A percentile compares a stretch with the other conserved stretches of the same genome.
phyloP scores from a whole-genome alignment of 805 yeast species.

The Jamesozyma spencerorum region DNA sequence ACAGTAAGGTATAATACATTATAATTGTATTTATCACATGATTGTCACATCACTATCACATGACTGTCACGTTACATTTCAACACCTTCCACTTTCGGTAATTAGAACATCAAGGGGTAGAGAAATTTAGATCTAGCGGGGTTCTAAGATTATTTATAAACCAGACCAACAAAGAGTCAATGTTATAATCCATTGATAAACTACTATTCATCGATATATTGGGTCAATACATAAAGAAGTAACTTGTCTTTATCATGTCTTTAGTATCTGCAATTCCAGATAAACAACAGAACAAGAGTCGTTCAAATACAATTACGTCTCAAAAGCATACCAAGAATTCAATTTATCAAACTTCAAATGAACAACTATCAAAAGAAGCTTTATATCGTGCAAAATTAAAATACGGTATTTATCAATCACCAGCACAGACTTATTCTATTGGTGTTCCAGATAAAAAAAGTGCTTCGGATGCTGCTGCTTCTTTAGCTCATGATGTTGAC shows the following conservation, averaged over 20 bases:
- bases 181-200: too few relatives aligned
- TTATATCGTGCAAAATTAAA: conserved; percentile 63
- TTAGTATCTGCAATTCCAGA: conserved; percentile 23
- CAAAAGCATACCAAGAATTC: conserved; percentile 13
- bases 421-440: conserved; percentile 42
- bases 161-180: too few relatives aligned
- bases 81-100: too few relatives aligned
- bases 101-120: too few relatives aligned
- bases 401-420: conserved; percentile 44
- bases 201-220: too few relatives aligned
- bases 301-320: conserved; percentile 7
- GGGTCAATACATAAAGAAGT: too few relatives aligned
- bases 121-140: too few relatives aligned
- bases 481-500: conserved; percentile 55
- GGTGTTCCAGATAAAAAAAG: conserved; percentile 50
- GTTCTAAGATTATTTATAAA: too few relatives aligned
- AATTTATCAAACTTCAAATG: conserved; percentile 60
- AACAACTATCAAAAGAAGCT: conserved; percentile 67
- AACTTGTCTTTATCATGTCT: conserved; percentile 26
- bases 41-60: too few relatives aligned
- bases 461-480: conserved; percentile 71
- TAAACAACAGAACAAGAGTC: conserved; percentile 1
- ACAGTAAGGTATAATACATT: too few relatives aligned
- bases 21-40: too few relatives aligned
- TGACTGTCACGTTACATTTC: too few relatives aligned